A percentile compares a stretch with the other conserved stretches of the same genome.
Conservation (phyloP, 331 rosid genomes). For the Telfairia occidentalis region DNA sequence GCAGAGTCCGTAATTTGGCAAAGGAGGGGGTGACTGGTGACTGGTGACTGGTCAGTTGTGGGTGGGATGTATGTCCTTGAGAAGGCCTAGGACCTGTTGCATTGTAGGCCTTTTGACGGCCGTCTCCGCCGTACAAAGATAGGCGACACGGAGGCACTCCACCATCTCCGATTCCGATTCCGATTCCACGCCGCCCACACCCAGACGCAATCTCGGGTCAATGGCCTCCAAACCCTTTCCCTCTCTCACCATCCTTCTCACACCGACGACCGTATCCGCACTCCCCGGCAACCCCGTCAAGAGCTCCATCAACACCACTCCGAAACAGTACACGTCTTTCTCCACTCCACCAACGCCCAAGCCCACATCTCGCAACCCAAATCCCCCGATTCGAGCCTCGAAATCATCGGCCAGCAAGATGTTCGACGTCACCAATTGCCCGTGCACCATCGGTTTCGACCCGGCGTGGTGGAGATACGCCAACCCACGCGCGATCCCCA, state of each 20-base stretch:
- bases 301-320: constrained; percentile 90
- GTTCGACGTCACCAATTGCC: constrained; percentile 67
- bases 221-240: constrained; percentile 35
- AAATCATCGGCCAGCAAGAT: constrained; percentile 50
- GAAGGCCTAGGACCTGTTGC: constrained; percentile 82
- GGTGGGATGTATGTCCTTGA: constrained; percentile 54
- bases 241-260: constrained; percentile 73
- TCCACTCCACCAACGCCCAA: constrained; percentile 25
- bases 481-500: constrained; percentile 89
- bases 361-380: constrained; percentile 42
- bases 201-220: constrained; percentile 40
- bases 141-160: constrained; percentile 84
- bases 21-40: too few relatives aligned
- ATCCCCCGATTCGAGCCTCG: constrained; percentile 68
- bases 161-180: constrained; percentile 64
- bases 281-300: constrained; percentile 65
- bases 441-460: constrained; percentile 68
- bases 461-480: constrained; percentile 98
- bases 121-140: constrained; percentile 81
- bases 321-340: constrained; percentile 87
- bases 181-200: constrained; percentile 20
- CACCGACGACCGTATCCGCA: constrained; percentile 79
- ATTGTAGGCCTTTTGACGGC: constrained; percentile 76
- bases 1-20: not conserved
- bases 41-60: too few relatives aligned